Evolutionary conservation across 495 filamentous ascomycete genomes (phyloP), one percentile per base, ranked within the genome.

Genomic region (Pseudotulostoma volvatum): DNA sequence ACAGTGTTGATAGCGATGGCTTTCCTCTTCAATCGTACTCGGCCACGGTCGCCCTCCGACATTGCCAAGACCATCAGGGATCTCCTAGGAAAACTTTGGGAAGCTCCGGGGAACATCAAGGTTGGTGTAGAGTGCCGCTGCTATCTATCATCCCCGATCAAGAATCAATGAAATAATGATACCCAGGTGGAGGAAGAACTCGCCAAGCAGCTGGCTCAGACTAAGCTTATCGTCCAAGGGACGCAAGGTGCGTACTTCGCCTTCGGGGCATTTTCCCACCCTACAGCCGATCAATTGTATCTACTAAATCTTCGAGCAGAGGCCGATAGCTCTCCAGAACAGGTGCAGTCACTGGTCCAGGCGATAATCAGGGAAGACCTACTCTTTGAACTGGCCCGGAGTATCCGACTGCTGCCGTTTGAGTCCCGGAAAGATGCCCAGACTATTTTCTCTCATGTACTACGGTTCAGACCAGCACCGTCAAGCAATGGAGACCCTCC

Each of bases 401-500:
- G 76, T 52, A 77, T 99, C 35, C 72, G 80, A 55, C 68, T 77
- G 18, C 74, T 96, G 4, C 82, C 88, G 4, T 99, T 99, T 66
- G 92, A 99, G 64, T 79, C 84, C 18, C 74, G 81, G 49, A 93
- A 92, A 61, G 84, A 93, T 50, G 77, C 78, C 7, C 83, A 93
- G 54, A 79, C 81, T 48, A 86, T 94, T 50, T 81, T 92, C 66
- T 88, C 81, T 8, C 81, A 84, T 59, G 74, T 82, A 37, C 76
- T 93, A 52, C 80, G 85, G 20, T 93, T 84, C 66, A 78, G 78
- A 44, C 71, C 72, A 9, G 5, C 11, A 28, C 68, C 79, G 8
- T 54, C 56, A 51, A 51, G 71, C 56, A 42, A 53, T 49, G 71
- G 53, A 62, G 70, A 92, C 42, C 84, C 81, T 15, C 70, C 81